A percentile compares a stretch with the other conserved stretches of the same genome.
Conservation (phyloP, 192 early-diverging fungal genomes). For the Coemansia sp. region DNA sequence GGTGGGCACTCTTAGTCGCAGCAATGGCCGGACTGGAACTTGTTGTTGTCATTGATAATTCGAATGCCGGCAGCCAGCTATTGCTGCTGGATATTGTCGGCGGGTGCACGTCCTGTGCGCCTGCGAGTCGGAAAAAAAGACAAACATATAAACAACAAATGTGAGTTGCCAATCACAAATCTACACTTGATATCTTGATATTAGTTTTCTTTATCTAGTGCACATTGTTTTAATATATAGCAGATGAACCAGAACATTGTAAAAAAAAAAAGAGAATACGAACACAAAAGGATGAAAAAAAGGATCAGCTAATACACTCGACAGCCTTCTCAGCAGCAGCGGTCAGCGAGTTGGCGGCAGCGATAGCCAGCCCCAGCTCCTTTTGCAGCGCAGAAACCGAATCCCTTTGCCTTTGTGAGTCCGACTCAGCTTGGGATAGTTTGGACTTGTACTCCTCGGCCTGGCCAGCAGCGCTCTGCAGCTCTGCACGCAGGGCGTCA, state of each 20-base stretch:
- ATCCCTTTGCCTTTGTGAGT: conserved; percentile 17
- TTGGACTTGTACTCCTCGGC: conserved; percentile 28
- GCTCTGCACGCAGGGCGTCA: conserved; percentile 19
- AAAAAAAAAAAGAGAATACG: not conserved
- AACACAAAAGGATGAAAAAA: not conserved
- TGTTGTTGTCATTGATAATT: too few species aligned
- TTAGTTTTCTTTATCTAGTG: too few species aligned
- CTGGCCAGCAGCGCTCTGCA: conserved; percentile 14
- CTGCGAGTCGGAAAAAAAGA: too few species aligned
- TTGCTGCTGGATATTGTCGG: too few species aligned
- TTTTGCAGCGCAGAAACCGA: conserved; percentile 21
- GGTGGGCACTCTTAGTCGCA: too few species aligned
- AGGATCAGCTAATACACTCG: conserved; percentile 16
- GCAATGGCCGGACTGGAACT: too few species aligned
- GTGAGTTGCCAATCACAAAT: too few species aligned
- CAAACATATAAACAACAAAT: too few species aligned
- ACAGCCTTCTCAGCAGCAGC: conserved; percentile 49
- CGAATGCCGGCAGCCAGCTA: too few species aligned
- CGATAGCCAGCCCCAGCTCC: conserved; percentile 34
- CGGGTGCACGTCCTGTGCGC: too few species aligned
- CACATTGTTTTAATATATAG: too few species aligned
- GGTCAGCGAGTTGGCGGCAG: conserved; percentile 37
- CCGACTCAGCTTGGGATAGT: conserved; percentile 16
- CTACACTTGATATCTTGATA: too few species aligned
- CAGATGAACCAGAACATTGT: not conserved